Evolutionary conservation across 164 flowering plant genomes (phyloP).

Genomic region (Pachysandra terminalis): DNA sequence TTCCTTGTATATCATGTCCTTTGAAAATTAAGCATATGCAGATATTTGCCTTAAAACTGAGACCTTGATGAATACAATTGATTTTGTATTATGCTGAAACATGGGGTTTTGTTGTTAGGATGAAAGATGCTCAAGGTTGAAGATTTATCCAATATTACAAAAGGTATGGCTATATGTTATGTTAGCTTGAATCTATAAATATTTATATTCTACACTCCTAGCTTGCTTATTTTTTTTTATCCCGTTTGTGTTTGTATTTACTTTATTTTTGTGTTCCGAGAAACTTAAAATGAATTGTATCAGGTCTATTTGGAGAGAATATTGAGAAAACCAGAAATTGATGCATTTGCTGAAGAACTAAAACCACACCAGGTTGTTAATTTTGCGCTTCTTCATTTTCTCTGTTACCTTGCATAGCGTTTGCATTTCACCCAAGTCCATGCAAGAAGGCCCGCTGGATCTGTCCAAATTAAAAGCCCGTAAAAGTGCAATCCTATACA

Average conservation of each 20-base stretch:
- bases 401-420: not conserved
- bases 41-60: not conserved
- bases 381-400: not conserved
- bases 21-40: not conserved
- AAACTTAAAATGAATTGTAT: slow-evolving; percentile 8
- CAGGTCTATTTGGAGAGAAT: slow-evolving; percentile 98
- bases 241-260: not conserved
- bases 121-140: slow-evolving; percentile 93
- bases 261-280: not conserved
- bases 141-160: slow-evolving; percentile 91
- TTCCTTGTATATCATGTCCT: not conserved
- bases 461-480: too few species aligned
- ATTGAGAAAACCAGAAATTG: slow-evolving; percentile 95
- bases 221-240: not conserved
- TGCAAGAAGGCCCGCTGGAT: too few species aligned
- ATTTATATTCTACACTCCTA: not conserved
- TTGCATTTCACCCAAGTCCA: slow-evolving; percentile 1
- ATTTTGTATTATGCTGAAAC: slow-evolving; percentile 1
- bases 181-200: not conserved
- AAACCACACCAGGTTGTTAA: slow-evolving; percentile 84
- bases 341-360: slow-evolving; percentile 95
- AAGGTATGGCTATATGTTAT: slow-evolving; percentile 43
- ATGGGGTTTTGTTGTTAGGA: slow-evolving; percentile 49
- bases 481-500: too few species aligned
- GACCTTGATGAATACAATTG: not conserved